Evolutionary conservation across 2,329 filamentous ascomycete species (phyloP), one percentile per base, ranked within the genome.

Genomic region (Colletotrichum salicis): DNA sequence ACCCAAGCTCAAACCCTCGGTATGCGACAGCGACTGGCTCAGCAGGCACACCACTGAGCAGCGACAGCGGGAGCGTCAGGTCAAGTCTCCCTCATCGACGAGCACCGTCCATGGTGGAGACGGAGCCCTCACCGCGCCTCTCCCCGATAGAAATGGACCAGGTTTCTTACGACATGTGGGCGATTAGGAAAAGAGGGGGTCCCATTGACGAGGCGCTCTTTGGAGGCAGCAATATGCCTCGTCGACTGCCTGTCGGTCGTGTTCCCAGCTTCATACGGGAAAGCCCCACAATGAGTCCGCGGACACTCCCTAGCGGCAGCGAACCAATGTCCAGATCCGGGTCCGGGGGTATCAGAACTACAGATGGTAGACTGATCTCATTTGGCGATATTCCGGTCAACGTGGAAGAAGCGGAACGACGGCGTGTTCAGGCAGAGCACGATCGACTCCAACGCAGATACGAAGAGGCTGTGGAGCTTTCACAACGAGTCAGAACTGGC

Each of bases 51-150:
- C 52, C 64, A 48, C 58, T 31, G 59, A 76, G 68, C 74, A 77
- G 19, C 74, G 78, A 10, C 74, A 72, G 19, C 74, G 76, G 33
- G 5, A 51, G 64, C 8, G 27, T n/a, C 19, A 67, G 69, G 10
- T 77, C 78, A 51, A 71, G 75, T 11, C 77, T 81, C 73, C 76
- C 75, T 68, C 57, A 74, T 3, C 74, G 76, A 59, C 75, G 77
- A 24, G 78, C 78, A 3, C 79, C 83, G 2, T 84, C 83, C 31
- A 74, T 84, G n/a, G 81, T 84, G 8, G 82, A 85, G 70, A 85
- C 84, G 1, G 84, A 85, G 70, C 84, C 84, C 0, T 85, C 83
- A 10, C 84, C 84, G 1, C 78, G 79, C 3, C 75, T 82, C 4
- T 57, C 72, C 2, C 74, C 74, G 4, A 79, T 81, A 0, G 78